phyloP scores from a whole-genome alignment of 2,329 filamentous ascomycete species.

The Leptographium flavum region DNA sequence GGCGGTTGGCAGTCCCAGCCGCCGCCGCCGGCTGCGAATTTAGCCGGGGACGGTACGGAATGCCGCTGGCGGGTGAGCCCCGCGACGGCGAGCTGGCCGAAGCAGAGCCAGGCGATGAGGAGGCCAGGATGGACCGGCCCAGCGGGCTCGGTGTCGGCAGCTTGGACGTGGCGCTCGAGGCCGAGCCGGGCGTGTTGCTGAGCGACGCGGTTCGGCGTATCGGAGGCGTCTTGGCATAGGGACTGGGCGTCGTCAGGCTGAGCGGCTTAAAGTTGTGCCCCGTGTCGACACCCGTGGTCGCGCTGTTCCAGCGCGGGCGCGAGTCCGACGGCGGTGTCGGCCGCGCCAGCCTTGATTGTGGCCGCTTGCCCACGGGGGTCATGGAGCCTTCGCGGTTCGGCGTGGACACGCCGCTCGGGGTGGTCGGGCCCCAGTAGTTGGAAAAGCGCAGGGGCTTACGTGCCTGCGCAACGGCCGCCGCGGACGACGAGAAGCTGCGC shows the following conservation, averaged over 20 bases:
- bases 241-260: conserved; percentile 43
- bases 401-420: conserved; percentile 12
- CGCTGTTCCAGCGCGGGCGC: conserved; percentile 60
- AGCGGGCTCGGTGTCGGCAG: conserved; percentile 37
- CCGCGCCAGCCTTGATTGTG: conserved; percentile 6
- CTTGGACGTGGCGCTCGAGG: conserved; percentile 20
- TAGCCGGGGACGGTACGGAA: conserved; percentile 30
- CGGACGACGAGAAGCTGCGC: conserved; percentile 27
- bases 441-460: conserved; percentile 26
- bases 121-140: conserved; percentile 30
- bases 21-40: conserved; percentile 29
- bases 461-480: conserved; percentile 23
- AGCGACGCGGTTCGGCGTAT: conserved; percentile 28
- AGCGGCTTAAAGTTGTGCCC: conserved; percentile 55
- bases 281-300: conserved; percentile 50
- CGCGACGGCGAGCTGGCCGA: conserved; percentile 28
- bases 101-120: conserved; percentile 30
- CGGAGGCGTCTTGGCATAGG: conserved; percentile 33
- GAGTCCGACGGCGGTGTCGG: conserved; percentile 29
- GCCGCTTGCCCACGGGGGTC: conserved; percentile 24
- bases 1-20: conserved; percentile 28
- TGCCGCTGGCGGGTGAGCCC: conserved; percentile 29
- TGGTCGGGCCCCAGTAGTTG: conserved; percentile 1
- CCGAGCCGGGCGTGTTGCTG: conserved; percentile 20
- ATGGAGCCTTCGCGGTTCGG: conserved; percentile 28